phyloP scores from a whole-genome alignment of 352 stramenopile genomes.

The Phytophthora brassicae region DNA sequence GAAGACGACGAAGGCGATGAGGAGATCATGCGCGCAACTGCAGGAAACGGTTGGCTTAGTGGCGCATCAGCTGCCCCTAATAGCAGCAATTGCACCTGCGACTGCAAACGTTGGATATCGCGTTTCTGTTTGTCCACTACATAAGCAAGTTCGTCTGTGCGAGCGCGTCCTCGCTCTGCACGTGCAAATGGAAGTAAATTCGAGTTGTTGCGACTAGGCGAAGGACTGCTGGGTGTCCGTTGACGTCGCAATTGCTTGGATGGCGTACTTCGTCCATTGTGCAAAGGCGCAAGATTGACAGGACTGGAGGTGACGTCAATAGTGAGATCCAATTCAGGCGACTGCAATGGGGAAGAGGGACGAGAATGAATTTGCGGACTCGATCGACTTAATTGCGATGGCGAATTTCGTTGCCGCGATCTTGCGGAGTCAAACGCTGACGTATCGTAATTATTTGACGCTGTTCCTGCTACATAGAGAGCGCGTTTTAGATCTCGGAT shows the following conservation, averaged over 20 bases:
- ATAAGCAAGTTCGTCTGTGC: constrained; percentile 44
- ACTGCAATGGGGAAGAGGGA: constrained; percentile 18
- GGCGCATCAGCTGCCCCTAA: constrained; percentile 32
- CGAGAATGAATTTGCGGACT: constrained; percentile 35
- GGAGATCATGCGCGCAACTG: constrained; percentile 2
- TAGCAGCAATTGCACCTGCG: constrained; percentile 64
- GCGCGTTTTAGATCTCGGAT: constrained; percentile 63
- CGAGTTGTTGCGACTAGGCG: constrained; percentile 20
- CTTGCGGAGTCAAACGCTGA: constrained; percentile 3
- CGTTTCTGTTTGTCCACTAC: constrained; percentile 61
- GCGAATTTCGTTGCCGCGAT: constrained; percentile 2
- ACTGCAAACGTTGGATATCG: constrained; percentile 72
- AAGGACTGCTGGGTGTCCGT: constrained; percentile 20
- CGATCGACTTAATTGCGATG: constrained; percentile 32
- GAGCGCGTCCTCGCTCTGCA: constrained; percentile 36
- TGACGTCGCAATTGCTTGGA: constrained; percentile 33
- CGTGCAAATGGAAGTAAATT: constrained; percentile 48
- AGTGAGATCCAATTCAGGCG: constrained; percentile 20
- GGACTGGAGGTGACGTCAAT: constrained; percentile 20
- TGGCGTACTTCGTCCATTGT: constrained; percentile 21
- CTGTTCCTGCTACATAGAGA: constrained; percentile 6
- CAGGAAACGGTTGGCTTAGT: constrained; percentile 8
- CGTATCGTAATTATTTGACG: background rate
- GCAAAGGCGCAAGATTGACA: constrained; percentile 32
- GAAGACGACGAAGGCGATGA: constrained; percentile 11